Evolutionary conservation across 2,329 filamentous ascomycete species (phyloP).

Genomic region (Calonectria pteridis): DNA sequence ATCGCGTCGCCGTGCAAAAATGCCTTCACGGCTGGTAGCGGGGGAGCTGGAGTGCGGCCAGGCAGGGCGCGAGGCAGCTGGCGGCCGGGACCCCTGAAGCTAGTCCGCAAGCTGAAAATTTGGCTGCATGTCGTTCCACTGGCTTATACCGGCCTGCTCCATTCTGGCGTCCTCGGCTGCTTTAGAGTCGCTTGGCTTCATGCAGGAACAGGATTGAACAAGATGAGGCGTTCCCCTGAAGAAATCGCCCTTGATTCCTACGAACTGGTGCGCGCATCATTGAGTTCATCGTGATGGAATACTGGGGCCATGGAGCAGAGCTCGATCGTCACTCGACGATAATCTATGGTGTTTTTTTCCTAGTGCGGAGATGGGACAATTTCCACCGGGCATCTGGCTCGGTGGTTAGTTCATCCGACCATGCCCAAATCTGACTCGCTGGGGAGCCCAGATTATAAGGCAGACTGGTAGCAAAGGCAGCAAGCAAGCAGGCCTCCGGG

Average conservation of each 20-base stretch:
- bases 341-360: conserved; percentile 12
- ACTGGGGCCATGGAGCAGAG: background rate
- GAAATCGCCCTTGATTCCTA: background rate
- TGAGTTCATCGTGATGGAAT: background rate
- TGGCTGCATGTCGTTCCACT: conserved; percentile 23
- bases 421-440: conserved; percentile 2
- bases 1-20: conserved; percentile 14
- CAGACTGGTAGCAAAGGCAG: background rate
- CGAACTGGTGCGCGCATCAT: background rate
- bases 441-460: background rate
- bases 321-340: background rate
- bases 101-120: conserved; percentile 37
- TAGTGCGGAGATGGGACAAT: conserved; percentile 13
- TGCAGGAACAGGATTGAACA: background rate
- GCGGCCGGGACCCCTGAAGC: conserved; percentile 40
- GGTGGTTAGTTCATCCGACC: conserved; percentile 21
- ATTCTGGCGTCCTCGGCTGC: background rate
- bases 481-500: too few relatives aligned
- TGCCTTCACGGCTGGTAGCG: conserved; percentile 26
- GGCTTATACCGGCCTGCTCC: background rate
- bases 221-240: background rate
- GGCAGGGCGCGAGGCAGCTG: conserved; percentile 33
- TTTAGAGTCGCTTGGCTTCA: background rate
- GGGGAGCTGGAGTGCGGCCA: conserved; percentile 32
- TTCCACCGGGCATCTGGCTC: conserved; percentile 1